phyloP scores from a whole-genome alignment of 345 rosid species.

The Eucalyptus camaldulensis region DNA sequence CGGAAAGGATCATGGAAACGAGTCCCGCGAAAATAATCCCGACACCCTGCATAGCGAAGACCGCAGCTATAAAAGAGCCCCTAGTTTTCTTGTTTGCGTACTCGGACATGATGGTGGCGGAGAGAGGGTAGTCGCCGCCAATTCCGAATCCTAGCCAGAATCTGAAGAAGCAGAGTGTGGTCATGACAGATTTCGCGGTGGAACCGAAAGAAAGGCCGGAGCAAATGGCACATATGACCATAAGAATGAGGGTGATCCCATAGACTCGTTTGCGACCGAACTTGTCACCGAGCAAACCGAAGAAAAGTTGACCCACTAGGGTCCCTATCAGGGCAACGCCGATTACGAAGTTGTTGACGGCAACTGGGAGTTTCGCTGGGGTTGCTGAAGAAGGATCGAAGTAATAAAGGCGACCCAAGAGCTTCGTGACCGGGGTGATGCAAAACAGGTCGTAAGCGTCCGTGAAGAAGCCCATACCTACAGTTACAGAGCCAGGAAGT shows the following conservation, averaged over 20 bases:
- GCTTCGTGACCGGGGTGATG: slow-evolving; percentile 45
- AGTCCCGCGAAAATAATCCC: slow-evolving; percentile 44
- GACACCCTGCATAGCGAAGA: slow-evolving; percentile 56
- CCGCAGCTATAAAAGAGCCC: slow-evolving; percentile 47
- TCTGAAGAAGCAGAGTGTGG: slow-evolving; percentile 55
- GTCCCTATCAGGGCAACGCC: slow-evolving; percentile 60
- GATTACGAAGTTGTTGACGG: slow-evolving; percentile 22
- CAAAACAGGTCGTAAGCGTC: slow-evolving; percentile 77
- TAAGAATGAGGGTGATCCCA: slow-evolving; percentile 41
- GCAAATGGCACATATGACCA: slow-evolving; percentile 43
- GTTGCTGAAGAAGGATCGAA: slow-evolving; percentile 2
- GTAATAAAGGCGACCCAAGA: slow-evolving; percentile 64
- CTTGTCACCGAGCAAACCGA: slow-evolving; percentile 66
- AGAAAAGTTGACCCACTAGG: slow-evolving; percentile 39
- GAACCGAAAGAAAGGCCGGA: slow-evolving; percentile 55
- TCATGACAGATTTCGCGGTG: slow-evolving; percentile 17
- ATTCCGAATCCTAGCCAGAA: slow-evolving; percentile 77
- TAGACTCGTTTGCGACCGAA: slow-evolving; percentile 52
- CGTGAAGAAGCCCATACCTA: slow-evolving; percentile 77
- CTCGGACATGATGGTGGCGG: slow-evolving; percentile 67
- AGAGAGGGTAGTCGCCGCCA: slow-evolving; percentile 83
- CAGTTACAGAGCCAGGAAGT: slow-evolving; percentile 32
- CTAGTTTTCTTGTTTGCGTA: slow-evolving; percentile 49
- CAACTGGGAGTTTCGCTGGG: slow-evolving; percentile 28
- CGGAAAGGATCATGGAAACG: slow-evolving; percentile 25